Evolutionary conservation across 768 basidiomycete genomes (phyloP).

Genomic region (Suillus hirtellus): DNA sequence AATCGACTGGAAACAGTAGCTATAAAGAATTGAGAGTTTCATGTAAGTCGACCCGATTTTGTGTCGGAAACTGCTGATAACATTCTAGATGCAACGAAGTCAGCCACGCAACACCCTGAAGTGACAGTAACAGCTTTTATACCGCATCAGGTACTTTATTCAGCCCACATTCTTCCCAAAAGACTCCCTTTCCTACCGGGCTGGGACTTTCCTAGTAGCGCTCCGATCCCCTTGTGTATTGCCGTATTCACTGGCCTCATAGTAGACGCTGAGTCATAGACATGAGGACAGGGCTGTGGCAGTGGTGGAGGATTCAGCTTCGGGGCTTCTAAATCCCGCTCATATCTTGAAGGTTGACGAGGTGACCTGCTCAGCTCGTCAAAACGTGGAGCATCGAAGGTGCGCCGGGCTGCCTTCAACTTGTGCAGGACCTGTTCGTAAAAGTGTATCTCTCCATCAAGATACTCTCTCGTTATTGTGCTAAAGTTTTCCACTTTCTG

Average conservation of each 20-base stretch:
- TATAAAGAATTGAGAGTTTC: no score
- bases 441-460: slow-evolving; percentile 76
- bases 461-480: slow-evolving; percentile 58
- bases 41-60: background rate
- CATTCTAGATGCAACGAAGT: background rate
- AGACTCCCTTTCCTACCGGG: slow-evolving; percentile 49
- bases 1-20: no score
- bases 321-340: slow-evolving; percentile 66
- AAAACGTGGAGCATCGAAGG: slow-evolving; percentile 52
- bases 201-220: slow-evolving; percentile 48
- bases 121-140: background rate
- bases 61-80: background rate
- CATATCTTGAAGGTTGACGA: slow-evolving; percentile 71
- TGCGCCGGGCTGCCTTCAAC: slow-evolving; percentile 54
- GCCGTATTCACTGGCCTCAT: slow-evolving; percentile 77
- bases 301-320: slow-evolving; percentile 45
- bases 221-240: slow-evolving; percentile 70
- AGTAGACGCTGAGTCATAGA: slow-evolving; percentile 72
- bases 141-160: slow-evolving; percentile 6
- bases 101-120: background rate
- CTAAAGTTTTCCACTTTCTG: slow-evolving; percentile 75
- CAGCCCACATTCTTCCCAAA: slow-evolving; percentile 60
- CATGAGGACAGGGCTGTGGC: slow-evolving; percentile 77
- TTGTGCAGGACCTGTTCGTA: slow-evolving; percentile 71
- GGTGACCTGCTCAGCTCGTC: slow-evolving; percentile 49